Evolutionary conservation across 1,139 yeast species (phyloP), one percentile per base, ranked within the genome.

Genomic region (Meyerozyma carpophila): DNA sequence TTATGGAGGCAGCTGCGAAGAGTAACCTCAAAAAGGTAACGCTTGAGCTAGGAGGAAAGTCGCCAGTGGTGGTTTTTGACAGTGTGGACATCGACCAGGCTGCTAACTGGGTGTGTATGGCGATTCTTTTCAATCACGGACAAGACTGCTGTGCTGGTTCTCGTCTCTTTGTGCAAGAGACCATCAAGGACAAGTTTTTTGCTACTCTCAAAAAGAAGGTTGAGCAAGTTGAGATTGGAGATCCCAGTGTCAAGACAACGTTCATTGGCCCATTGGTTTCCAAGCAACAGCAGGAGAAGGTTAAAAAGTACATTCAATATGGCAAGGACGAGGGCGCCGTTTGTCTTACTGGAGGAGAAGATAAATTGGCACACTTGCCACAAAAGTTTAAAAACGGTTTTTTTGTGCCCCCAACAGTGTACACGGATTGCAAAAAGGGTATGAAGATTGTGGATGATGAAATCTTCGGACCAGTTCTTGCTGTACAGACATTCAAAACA

Each of bases 101-200:
- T 47, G 80, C 84, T 48, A 71, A 75, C 54, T 74, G 80, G 71
- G 75, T 81, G 50, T 66, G 77, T 50, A 57, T 70, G 37, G 88
- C 87, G 60, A 82, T 83, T 58, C 80, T 78, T 79, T 84, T 76
- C 77, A 87, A 87, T 73, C 80, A 86, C 54, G 95, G 95, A 64
- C 94, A 87, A 68, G 91, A 84, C 46, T 87, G 95, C 70, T 82
- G 87, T 62, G 95, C 95, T 36, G 93, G 94, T 52, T 85, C 95
- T 40, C 81, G 95, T 64, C 68, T 86, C 44, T 83, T 81, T 62
- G 80, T 86, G 50, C 95, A 87, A 67, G 90, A 84, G 55, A 80
- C 76, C 42, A 68, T 85, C 57, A 84, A 87, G 66, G 93, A 86
- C 56, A 70, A 78, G 57, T 74, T 86, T 52, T 63, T 85, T 40